These are phyloP conservation scores for Psilocybe cubensis DNA, from an alignment of 768 basidiomycete species.

Conservation along the genomic window DNA sequence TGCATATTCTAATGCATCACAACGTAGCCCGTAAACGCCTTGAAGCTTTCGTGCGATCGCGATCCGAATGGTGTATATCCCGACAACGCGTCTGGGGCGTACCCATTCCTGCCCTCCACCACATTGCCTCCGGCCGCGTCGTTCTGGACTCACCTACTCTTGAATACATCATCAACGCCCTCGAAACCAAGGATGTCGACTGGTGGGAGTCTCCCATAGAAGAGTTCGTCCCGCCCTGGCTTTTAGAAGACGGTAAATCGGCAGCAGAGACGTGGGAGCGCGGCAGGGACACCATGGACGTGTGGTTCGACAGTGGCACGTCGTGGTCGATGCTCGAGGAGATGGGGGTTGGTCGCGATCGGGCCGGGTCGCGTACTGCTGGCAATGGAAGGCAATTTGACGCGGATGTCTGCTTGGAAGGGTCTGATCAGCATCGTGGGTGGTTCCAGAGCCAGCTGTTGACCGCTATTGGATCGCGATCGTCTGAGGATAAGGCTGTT, in stretches of 20 bases:
- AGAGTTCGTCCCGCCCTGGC: slow-evolving; percentile 75
- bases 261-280: slow-evolving; percentile 63
- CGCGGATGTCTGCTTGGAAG: slow-evolving; percentile 92
- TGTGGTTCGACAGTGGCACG: slow-evolving; percentile 98
- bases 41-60: slow-evolving; percentile 80
- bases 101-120: slow-evolving; percentile 89
- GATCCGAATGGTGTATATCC: slow-evolving; percentile 99
- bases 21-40: slow-evolving; percentile 76
- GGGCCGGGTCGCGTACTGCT: slow-evolving; percentile 12
- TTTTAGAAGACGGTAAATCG: slow-evolving; percentile 46
- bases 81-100: slow-evolving; percentile 98
- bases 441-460: slow-evolving; percentile 98
- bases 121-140: slow-evolving; percentile 60
- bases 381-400: slow-evolving; percentile 35
- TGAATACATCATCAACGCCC: slow-evolving; percentile 74
- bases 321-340: slow-evolving; percentile 83
- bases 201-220: slow-evolving; percentile 92
- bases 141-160: slow-evolving; percentile 69
- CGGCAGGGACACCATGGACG: slow-evolving; percentile 96
- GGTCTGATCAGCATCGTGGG: slow-evolving; percentile 96
- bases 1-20: neutral
- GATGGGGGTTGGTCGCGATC: slow-evolving; percentile 36
- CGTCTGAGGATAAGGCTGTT: slow-evolving; percentile 31
- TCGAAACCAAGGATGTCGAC: slow-evolving; percentile 73
- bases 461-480: slow-evolving; percentile 67